Conservation (phyloP, 371 early-diverging fungal species). For the Umbelopsis sp. region DNA sequence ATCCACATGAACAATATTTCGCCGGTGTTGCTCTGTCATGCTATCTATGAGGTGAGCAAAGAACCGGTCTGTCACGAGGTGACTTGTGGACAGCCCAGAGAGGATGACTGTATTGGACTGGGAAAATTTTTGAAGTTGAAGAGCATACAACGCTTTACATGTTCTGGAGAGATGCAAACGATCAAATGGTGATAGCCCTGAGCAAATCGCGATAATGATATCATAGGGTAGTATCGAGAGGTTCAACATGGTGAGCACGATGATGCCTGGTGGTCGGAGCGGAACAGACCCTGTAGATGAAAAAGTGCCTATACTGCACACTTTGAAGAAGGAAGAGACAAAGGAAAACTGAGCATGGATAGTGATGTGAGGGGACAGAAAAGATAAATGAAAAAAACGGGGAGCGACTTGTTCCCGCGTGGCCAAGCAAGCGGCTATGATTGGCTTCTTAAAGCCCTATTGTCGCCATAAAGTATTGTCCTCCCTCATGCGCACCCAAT, state of each 20-base stretch:
- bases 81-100: constrained; percentile 4
- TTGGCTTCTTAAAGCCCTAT: background rate
- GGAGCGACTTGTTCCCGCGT: background rate
- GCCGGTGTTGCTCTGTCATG: background rate
- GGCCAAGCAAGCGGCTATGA: background rate
- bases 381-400: background rate
- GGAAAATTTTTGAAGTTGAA: background rate
- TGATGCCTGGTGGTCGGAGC: background rate
- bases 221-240: background rate
- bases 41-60: background rate
- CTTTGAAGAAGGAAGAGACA: too few species aligned
- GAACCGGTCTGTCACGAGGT: constrained; percentile 4
- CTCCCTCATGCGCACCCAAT: too few species aligned
- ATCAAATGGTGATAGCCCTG: constrained; percentile 2
- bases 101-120: background rate
- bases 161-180: background rate
- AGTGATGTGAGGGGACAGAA: too few species aligned
- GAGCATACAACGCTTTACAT: background rate
- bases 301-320: too few species aligned
- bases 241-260: background rate
- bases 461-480: too few species aligned
- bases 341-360: background rate
- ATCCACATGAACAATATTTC: background rate
- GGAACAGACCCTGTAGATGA: background rate
- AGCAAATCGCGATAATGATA: background rate